Conservation (phyloP, 1,284 basidiomycete genomes). For the Apiotrichum montevideense region DNA sequence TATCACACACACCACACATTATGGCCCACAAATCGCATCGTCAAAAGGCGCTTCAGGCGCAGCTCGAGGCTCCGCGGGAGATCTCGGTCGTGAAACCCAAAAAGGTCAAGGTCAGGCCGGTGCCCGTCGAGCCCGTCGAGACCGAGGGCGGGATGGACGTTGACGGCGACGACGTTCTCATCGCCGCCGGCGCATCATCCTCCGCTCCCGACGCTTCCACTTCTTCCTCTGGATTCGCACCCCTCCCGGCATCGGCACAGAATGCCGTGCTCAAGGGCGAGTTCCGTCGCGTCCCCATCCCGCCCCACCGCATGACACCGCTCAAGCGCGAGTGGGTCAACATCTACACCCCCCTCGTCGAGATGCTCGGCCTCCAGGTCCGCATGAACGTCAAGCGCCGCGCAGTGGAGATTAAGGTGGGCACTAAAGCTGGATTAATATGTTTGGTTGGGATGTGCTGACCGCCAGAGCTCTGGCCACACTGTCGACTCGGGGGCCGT, state of each 20-base stretch:
- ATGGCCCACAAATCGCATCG: constrained; percentile 48
- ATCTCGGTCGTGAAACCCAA: constrained; percentile 38
- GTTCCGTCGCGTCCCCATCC: constrained; percentile 76
- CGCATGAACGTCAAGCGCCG: constrained; percentile 88
- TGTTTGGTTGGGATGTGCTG: background rate
- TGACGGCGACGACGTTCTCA: constrained; percentile 29
- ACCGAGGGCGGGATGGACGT: constrained; percentile 23
- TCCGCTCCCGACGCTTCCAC: constrained; percentile 9
- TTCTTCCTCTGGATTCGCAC: constrained; percentile 36
- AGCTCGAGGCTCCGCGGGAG: constrained; percentile 41
- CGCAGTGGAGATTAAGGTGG: constrained; percentile 84
- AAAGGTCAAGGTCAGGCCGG: constrained; percentile 13
- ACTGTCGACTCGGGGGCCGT: constrained; percentile 85
- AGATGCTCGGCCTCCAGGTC: constrained; percentile 88
- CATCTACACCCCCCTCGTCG: constrained; percentile 91
- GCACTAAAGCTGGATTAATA: constrained; percentile 24
- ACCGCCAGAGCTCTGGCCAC: constrained; percentile 76
- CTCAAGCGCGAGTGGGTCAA: constrained; percentile 96
- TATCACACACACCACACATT: background rate
- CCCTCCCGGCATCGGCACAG: constrained; percentile 30
- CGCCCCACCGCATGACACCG: constrained; percentile 94
- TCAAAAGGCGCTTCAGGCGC: constrained; percentile 45
- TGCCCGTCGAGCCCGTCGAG: constrained; percentile 1
- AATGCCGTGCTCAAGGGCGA: constrained; percentile 58
- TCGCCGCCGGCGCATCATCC: constrained; percentile 11